Conservation (phyloP, 345 rosid genomes). For the Trapa incisa region DNA sequence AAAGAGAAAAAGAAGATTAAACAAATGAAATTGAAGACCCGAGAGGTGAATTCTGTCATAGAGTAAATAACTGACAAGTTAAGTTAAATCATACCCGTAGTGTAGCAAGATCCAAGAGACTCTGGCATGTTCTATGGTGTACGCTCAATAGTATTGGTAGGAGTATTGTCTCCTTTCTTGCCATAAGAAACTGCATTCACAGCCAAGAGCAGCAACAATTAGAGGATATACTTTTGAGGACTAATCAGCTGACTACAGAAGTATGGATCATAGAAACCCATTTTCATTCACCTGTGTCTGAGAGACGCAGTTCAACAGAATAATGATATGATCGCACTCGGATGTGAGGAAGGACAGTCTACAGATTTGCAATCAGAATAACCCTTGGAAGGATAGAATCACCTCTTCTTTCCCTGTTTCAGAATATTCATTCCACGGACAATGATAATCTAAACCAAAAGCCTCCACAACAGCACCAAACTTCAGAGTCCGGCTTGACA, state of each 20-base stretch:
- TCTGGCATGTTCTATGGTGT: conserved; percentile 66
- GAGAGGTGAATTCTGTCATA: not conserved
- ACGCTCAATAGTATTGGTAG: conserved; percentile 16
- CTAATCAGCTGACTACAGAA: not conserved
- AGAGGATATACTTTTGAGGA: not conserved
- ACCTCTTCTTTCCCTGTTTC: too few species aligned
- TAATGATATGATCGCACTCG: not conserved
- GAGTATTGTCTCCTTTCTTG: conserved; percentile 42
- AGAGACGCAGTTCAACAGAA: not conserved
- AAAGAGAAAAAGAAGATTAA: too few species aligned
- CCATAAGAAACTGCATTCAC: conserved; percentile 29
- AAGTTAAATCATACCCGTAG: conserved; percentile 34
- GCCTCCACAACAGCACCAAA: not conserved
- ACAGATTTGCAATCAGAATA: too few species aligned
- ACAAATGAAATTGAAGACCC: too few species aligned
- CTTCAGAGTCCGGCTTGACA: not conserved
- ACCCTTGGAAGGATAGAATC: too few species aligned
- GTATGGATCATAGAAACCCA: not conserved
- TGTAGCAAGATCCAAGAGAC: conserved; percentile 54
- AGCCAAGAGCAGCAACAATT: not conserved
- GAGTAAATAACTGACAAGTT: not conserved
- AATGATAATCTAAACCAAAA: too few species aligned
- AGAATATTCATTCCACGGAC: too few species aligned
- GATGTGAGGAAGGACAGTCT: too few species aligned
- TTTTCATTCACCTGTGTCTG: too few species aligned